Percentiles rank a stretch among this genome's conserved stretches.
Conservation (phyloP, 23 red algal genomes). For the Cyanidium caldarium region DNA sequence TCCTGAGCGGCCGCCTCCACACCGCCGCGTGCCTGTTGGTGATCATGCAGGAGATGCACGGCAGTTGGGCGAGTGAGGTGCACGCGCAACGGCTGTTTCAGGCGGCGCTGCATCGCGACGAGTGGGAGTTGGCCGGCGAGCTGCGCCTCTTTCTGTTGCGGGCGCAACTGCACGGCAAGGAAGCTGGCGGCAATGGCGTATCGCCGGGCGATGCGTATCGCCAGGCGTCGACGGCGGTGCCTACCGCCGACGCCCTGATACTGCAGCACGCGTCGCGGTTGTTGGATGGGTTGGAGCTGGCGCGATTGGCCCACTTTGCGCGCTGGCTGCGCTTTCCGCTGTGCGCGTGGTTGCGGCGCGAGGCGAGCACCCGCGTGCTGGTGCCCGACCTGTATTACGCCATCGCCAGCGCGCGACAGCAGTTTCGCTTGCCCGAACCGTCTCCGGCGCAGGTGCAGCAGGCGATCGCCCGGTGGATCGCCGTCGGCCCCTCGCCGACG, state of each 20-base stretch:
- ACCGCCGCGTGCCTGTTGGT: slow-evolving; percentile 72
- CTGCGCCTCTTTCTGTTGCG: not conserved
- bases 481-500: slow-evolving; percentile 26
- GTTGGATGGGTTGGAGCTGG: slow-evolving; percentile 28
- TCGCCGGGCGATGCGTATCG: not conserved
- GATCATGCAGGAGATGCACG: slow-evolving; percentile 94
- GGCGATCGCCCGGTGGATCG: not conserved
- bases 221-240: slow-evolving; percentile 12
- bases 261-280: slow-evolving; percentile 44
- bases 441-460: slow-evolving; percentile 6
- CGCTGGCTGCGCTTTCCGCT: slow-evolving; percentile 59
- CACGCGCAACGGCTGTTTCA: slow-evolving; percentile 64
- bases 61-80: slow-evolving; percentile 45
- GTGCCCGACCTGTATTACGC: slow-evolving; percentile 5
- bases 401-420: not conserved
- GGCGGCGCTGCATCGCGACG: slow-evolving; percentile 20
- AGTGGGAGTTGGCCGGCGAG: not conserved
- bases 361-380: not conserved
- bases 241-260: slow-evolving; percentile 38
- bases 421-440: slow-evolving; percentile 1
- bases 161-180: not conserved
- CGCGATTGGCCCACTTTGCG: slow-evolving; percentile 24
- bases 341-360: slow-evolving; percentile 26
- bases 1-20: slow-evolving; percentile 48
- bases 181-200: not conserved